Conservation (phyloP, 225 moss, liverwort and hornwort genomes). For the Takakia lepidozioides region DNA sequence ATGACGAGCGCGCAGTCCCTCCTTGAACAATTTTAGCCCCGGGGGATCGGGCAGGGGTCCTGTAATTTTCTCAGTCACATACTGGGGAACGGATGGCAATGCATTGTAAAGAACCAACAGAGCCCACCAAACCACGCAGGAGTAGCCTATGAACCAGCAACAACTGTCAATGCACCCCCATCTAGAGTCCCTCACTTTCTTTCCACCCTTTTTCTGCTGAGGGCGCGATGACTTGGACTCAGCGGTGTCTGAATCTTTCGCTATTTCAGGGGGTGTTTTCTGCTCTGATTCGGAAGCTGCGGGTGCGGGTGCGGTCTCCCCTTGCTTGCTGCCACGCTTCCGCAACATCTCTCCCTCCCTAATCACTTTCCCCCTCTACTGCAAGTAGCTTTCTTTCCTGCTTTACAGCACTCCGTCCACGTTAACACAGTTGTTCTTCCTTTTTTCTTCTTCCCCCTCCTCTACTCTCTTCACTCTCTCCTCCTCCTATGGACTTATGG, state of each 20-base stretch:
- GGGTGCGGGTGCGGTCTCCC: too few relatives aligned
- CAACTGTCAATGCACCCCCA: constrained; percentile 61
- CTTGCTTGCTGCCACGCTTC: constrained; percentile 9
- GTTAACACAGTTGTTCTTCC: too few relatives aligned
- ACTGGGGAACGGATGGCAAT: constrained; percentile 36
- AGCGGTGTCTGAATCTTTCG: constrained; percentile 8
- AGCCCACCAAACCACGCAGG: constrained; percentile 48
- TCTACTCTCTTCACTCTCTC: too few relatives aligned
- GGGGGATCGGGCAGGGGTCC: constrained; percentile 55
- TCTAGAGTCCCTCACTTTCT: constrained; percentile 11
- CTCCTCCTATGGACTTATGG: too few relatives aligned
- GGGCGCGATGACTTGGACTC: constrained; percentile 5
- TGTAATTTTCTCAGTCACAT: constrained; percentile 46
- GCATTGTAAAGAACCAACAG: constrained; percentile 52
- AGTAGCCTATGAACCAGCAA: constrained; percentile 53
- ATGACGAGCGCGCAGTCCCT: constrained; percentile 40
- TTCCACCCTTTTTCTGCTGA: background rate
- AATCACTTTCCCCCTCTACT: too few relatives aligned
- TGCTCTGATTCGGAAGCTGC: too few relatives aligned
- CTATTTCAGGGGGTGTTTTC: background rate
- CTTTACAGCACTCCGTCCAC: too few relatives aligned
- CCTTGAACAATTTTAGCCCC: constrained; percentile 45
- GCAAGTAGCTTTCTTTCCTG: too few relatives aligned
- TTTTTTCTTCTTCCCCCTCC: too few relatives aligned
- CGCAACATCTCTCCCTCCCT: constrained; percentile 11